These are phyloP conservation scores for Daldinia eschscholtzii DNA, from an alignment of 2,329 filamentous ascomycete genomes.

Conservation along the genomic window DNA sequence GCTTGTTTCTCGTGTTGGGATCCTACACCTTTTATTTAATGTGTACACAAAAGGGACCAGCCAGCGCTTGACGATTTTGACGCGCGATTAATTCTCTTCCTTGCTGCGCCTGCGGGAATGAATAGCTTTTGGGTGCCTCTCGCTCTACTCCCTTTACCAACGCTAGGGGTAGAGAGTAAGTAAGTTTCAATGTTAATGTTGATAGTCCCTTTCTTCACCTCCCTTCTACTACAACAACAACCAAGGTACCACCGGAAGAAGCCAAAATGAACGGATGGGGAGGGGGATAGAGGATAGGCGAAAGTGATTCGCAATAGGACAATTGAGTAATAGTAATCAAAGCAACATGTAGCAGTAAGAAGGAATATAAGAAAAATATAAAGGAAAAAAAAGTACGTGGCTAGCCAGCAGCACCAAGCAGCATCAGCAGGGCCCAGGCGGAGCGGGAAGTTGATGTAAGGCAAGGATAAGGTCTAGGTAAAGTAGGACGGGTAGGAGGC, in stretches of 20 bases:
- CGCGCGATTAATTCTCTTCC: constrained; percentile 58
- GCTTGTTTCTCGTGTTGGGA: constrained; percentile 39
- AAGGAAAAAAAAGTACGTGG: constrained; percentile 40
- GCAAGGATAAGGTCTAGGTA: constrained; percentile 38
- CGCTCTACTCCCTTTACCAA: constrained; percentile 27
- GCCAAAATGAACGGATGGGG: constrained; percentile 17
- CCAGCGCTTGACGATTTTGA: constrained; percentile 60
- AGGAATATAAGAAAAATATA: constrained; percentile 42
- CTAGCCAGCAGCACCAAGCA: constrained; percentile 41
- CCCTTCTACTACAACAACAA: constrained; percentile 26
- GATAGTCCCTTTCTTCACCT: constrained; percentile 20
- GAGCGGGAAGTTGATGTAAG: constrained; percentile 48
- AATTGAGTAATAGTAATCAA: constrained; percentile 41
- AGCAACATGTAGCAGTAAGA: constrained; percentile 32
- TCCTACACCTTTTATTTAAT: constrained; percentile 37
- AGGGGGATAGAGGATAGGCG: constrained; percentile 21
- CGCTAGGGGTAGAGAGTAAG: constrained; percentile 8
- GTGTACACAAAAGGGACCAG: constrained; percentile 47
- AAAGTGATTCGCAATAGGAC: constrained; percentile 26
- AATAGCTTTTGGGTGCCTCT: constrained; percentile 40
- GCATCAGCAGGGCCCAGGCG: constrained; percentile 35
- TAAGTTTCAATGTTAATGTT: constrained; percentile 13
- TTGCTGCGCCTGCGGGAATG: constrained; percentile 56
- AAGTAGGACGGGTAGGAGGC: constrained; percentile 36
- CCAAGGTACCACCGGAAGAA: constrained; percentile 22